Percentiles rank a stretch among this genome's conserved stretches.
These are phyloP conservation scores for Pezicula radicicola DNA, from an alignment of 2,329 filamentous ascomycete genomes.

Conservation along the genomic window DNA sequence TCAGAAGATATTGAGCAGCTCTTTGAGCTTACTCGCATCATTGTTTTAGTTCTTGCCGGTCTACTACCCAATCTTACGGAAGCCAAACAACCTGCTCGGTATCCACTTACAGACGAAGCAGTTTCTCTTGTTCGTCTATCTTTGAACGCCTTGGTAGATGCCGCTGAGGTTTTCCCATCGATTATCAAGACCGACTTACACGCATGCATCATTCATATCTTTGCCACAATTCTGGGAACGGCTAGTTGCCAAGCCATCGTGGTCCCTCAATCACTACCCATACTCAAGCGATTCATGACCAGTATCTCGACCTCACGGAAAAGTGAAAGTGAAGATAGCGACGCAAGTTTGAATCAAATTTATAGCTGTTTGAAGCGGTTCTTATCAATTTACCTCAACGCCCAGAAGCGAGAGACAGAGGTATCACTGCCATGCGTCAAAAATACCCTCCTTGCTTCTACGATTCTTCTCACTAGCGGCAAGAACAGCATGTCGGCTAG, in stretches of 20 bases:
- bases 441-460: constrained; percentile 84
- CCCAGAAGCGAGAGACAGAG: constrained; percentile 71
- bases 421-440: constrained; percentile 85
- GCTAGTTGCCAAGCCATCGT: constrained; percentile 84
- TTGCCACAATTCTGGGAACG: constrained; percentile 87
- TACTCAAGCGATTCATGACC: constrained; percentile 85
- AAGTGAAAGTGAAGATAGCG: constrained; percentile 33
- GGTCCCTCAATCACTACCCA: constrained; percentile 84
- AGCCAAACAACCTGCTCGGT: constrained; percentile 56
- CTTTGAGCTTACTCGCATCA: constrained; percentile 94
- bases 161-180: constrained; percentile 90
- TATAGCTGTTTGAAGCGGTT: constrained; percentile 81
- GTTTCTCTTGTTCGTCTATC: constrained; percentile 75
- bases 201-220: constrained; percentile 95
- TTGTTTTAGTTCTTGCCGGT: constrained; percentile 86
- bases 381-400: constrained; percentile 72
- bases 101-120: constrained; percentile 84
- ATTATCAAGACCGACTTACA: constrained; percentile 97
- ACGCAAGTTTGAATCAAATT: constrained; percentile 51
- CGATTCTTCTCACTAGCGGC: constrained; percentile 82
- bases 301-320: constrained; percentile 58
- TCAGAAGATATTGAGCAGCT: constrained; percentile 98
- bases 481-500: constrained; percentile 69
- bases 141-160: constrained; percentile 86
- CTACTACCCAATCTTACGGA: constrained; percentile 80